phyloP scores from a whole-genome alignment of 129 eudicot species.

The Ambrosia trifida region DNA sequence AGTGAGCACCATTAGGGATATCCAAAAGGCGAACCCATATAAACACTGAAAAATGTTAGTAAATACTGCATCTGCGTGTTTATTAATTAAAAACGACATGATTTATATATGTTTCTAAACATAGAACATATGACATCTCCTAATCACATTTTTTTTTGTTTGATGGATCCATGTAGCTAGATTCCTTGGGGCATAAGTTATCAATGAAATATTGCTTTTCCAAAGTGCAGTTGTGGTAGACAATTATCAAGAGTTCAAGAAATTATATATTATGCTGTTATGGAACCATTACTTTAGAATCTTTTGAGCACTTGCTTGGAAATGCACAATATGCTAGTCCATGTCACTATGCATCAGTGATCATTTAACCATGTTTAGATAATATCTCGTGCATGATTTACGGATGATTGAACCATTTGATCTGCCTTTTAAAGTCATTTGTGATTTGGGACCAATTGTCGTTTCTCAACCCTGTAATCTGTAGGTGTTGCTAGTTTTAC shows the following conservation, averaged over 20 bases:
- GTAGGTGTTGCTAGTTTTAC: constrained; percentile 21
- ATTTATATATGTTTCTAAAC: neutral
- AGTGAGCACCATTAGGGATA: constrained; percentile 19
- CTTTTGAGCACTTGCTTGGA: constrained; percentile 30
- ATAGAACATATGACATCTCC: neutral
- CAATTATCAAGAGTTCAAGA: constrained; percentile 10
- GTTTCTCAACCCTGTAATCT: constrained; percentile 5
- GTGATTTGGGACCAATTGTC: constrained; percentile 8
- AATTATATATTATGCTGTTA: constrained; percentile 2
- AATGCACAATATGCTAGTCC: constrained; percentile 30
- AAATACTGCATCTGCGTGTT: neutral
- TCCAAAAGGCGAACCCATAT: constrained; percentile 6
- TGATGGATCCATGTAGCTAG: constrained; percentile 20
- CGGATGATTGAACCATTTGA: constrained; percentile 3
- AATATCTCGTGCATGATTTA: neutral
- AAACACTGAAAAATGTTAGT: neutral
- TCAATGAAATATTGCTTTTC: constrained; percentile 16
- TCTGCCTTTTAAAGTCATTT: constrained; percentile 9
- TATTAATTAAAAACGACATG: neutral
- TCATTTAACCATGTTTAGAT: constrained; percentile 12
- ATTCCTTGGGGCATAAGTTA: neutral
- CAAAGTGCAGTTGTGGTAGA: constrained; percentile 26
- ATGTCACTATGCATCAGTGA: constrained; percentile 31
- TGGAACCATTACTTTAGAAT: constrained; percentile 29
- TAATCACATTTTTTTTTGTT: neutral